Percentiles rank a stretch among this genome's conserved stretches.
These are phyloP conservation scores for Aureobasidium leucospermi DNA, from an alignment of 2,329 filamentous ascomycete species.

Conservation along the genomic window DNA sequence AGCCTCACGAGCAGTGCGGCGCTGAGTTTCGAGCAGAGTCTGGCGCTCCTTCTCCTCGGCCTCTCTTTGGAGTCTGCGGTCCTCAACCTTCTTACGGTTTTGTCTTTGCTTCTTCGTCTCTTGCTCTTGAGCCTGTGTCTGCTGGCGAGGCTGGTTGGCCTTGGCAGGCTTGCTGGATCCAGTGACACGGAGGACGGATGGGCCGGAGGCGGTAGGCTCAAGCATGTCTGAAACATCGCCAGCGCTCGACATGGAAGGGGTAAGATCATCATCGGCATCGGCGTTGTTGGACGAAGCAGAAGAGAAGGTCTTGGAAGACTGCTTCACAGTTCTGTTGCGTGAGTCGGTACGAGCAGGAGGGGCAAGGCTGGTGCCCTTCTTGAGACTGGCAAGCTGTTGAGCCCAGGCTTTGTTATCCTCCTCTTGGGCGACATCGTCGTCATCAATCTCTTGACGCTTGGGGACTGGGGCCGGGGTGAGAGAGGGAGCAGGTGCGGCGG, in stretches of 20 bases:
- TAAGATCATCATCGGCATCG: constrained; percentile 75
- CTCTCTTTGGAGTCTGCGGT: constrained; percentile 65
- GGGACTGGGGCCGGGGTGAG: constrained; percentile 23
- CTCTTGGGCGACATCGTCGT: constrained; percentile 46
- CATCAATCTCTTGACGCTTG: constrained; percentile 22
- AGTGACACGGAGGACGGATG: constrained; percentile 72
- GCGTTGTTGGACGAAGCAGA: constrained; percentile 62
- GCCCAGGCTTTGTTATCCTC: constrained; percentile 69
- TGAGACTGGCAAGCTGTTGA: constrained; percentile 61
- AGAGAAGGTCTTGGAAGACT: constrained; percentile 40
- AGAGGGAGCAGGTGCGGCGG: constrained; percentile 14
- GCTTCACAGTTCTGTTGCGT: constrained; percentile 60
- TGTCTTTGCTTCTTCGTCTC: constrained; percentile 96
- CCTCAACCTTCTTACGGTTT: constrained; percentile 82
- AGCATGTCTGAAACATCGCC: constrained; percentile 88
- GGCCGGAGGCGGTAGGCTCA: constrained; percentile 59
- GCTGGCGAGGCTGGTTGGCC: constrained; percentile 52
- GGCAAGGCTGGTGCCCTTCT: constrained; percentile 58
- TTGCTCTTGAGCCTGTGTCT: constrained; percentile 54
- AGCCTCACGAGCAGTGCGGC: constrained; percentile 70
- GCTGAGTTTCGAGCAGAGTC: constrained; percentile 70
- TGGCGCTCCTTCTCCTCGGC: constrained; percentile 74
- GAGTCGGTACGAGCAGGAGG: constrained; percentile 27
- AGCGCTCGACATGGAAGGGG: constrained; percentile 56
- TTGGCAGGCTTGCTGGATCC: constrained; percentile 51